Percentiles rank a stretch among this genome's conserved stretches.
phyloP scores from a whole-genome alignment of 1,284 basidiomycete species.

The Malassezia psittaci region DNA sequence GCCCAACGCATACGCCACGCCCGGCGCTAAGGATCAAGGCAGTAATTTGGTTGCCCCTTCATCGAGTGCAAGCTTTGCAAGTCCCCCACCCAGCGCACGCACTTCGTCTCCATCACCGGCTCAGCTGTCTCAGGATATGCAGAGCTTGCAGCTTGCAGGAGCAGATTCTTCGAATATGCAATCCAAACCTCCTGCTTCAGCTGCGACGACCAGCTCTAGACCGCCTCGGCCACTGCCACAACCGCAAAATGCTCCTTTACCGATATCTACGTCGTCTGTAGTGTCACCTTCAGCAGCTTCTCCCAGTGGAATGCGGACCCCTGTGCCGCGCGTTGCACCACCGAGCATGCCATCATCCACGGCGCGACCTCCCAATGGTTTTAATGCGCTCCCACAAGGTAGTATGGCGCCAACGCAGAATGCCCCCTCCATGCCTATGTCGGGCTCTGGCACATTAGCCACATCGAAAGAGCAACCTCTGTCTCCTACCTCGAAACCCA shows the following conservation, averaged over 20 bases:
- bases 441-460: background rate
- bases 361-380: background rate
- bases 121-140: slow-evolving; percentile 9
- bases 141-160: background rate
- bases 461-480: background rate
- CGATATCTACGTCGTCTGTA: background rate
- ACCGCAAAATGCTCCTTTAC: background rate
- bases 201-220: background rate
- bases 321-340: slow-evolving; percentile 2
- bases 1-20: background rate
- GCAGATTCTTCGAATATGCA: background rate
- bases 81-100: background rate
- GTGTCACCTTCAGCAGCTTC: background rate
- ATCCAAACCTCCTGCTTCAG: slow-evolving; percentile 3
- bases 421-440: background rate
- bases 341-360: slow-evolving; percentile 21
- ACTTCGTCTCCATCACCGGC: background rate
- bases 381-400: background rate
- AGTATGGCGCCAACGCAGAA: background rate
- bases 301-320: background rate
- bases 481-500: background rate
- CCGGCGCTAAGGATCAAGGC: slow-evolving; percentile 9
- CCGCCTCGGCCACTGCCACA: slow-evolving; percentile 4
- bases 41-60: background rate
- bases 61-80: background rate